Conservation (phyloP, 2,329 filamentous ascomycete genomes). For the Zelopaecilomyces penicillatus region DNA sequence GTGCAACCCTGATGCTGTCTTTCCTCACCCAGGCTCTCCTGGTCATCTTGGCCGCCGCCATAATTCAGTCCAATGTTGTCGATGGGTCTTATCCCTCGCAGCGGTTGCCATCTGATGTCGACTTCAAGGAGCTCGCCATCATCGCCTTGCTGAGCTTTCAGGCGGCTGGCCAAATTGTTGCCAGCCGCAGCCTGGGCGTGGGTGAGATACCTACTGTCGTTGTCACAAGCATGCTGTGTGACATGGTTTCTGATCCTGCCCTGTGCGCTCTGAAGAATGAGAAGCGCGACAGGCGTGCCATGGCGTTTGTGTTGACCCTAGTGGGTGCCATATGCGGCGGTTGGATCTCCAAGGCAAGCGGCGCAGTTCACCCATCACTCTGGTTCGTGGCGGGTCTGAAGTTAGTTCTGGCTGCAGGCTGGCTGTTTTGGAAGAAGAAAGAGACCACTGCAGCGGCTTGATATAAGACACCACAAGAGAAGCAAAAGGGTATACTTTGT, state of each 20-base stretch:
- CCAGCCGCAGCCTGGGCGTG: conserved; percentile 39
- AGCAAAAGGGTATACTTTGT: too few relatives aligned
- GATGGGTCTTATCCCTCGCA: conserved; percentile 10
- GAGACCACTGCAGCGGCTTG: background rate
- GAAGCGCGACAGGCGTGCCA: conserved; percentile 40
- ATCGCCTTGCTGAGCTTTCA: conserved; percentile 44
- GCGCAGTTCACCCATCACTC: conserved; percentile 32
- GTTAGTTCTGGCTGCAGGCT: conserved; percentile 28
- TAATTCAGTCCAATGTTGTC: conserved; percentile 36
- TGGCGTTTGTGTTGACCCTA: conserved; percentile 36
- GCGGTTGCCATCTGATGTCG: conserved; percentile 7
- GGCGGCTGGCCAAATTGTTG: conserved; percentile 44
- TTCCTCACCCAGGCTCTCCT: conserved; percentile 44
- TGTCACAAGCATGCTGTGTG: conserved; percentile 46
- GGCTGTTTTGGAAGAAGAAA: conserved; percentile 21
- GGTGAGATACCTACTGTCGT: conserved; percentile 48
- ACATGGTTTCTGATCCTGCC: conserved; percentile 42
- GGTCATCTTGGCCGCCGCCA: conserved; percentile 43
- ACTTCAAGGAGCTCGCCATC: conserved; percentile 29
- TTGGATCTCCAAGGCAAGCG: conserved; percentile 36
- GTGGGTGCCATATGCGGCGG: conserved; percentile 38
- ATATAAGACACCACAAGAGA: too few relatives aligned
- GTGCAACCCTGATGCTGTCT: conserved; percentile 35
- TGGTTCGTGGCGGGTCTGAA: conserved; percentile 40
- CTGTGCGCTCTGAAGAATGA: conserved; percentile 38